Percentiles rank a stretch among this genome's conserved stretches.
Evolutionary conservation across 805 yeast genomes (phyloP).

Genomic region (Myxozyma kluyveri): DNA sequence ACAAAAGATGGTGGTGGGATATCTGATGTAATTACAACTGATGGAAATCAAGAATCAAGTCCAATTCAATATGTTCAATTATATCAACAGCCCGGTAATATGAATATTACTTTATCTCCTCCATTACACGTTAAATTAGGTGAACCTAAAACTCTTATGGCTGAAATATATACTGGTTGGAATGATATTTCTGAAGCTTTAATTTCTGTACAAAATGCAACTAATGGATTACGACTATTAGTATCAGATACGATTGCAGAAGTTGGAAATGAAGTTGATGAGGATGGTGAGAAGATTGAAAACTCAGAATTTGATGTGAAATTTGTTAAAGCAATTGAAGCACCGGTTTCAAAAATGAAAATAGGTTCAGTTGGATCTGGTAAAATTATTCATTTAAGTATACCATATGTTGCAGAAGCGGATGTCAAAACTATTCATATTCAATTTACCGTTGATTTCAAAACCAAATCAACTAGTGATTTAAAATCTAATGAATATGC

Average conservation of each 20-base stretch:
- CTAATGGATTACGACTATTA: slow-evolving; percentile 17
- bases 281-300: background rate
- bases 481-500: slow-evolving; percentile 30
- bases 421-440: slow-evolving; percentile 29
- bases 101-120: slow-evolving; percentile 17
- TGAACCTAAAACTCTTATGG: slow-evolving; percentile 10
- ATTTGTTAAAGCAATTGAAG: slow-evolving; percentile 3
- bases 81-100: slow-evolving; percentile 26
- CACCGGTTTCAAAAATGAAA: slow-evolving; percentile 1
- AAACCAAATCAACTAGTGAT: slow-evolving; percentile 13
- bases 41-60: background rate
- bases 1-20: background rate
- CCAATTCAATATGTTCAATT: background rate
- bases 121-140: slow-evolving; percentile 13
- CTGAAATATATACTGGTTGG: slow-evolving; percentile 27
- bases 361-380: slow-evolving; percentile 6
- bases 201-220: slow-evolving; percentile 17
- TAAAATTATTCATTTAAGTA: slow-evolving; percentile 23
- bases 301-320: no score
- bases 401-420: slow-evolving; percentile 36
- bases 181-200: slow-evolving; percentile 16
- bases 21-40: background rate
- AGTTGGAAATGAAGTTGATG: background rate
- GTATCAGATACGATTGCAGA: slow-evolving; percentile 6
- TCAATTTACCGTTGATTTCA: slow-evolving; percentile 31